Evolutionary conservation across 75 land plant genomes (phyloP).

Genomic region (Picea sitchensis): DNA sequence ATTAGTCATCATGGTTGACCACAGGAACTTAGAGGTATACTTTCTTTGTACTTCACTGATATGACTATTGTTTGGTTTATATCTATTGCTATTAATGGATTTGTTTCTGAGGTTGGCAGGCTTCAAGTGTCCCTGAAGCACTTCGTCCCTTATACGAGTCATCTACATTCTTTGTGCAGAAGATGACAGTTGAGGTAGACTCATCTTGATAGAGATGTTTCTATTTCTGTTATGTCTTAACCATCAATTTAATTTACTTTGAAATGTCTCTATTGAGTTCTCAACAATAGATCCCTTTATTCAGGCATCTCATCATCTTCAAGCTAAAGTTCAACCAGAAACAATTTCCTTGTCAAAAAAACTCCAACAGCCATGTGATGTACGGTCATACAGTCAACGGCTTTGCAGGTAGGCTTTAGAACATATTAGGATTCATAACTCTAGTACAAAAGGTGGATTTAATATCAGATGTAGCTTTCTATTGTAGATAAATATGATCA

Average conservation of each 20-base stretch:
- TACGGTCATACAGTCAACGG: conserved; percentile 25
- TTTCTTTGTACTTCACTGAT: neutral
- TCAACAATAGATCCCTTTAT: conserved; percentile 1
- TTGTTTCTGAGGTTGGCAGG: conserved; percentile 20
- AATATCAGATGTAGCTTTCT: neutral
- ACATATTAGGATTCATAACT: neutral
- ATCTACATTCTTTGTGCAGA: conserved; percentile 34
- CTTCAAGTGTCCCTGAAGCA: conserved; percentile 41
- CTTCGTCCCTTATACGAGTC: conserved; percentile 45
- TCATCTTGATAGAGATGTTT: neutral
- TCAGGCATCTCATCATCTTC: conserved; percentile 31
- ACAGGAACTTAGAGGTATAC: conserved; percentile 41
- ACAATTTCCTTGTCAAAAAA: conserved; percentile 14
- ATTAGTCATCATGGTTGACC: conserved; percentile 33
- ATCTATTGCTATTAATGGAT: conserved; percentile 4
- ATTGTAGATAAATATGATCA: conserved; percentile 2
- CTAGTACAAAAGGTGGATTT: neutral
- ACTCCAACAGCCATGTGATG: conserved; percentile 4
- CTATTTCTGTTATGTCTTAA: neutral
- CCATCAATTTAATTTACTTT: neutral
- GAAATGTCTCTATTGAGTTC: neutral
- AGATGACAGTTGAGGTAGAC: conserved; percentile 28
- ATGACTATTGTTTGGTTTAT: neutral
- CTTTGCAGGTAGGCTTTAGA: conserved; percentile 26
- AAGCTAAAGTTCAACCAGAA: conserved; percentile 10